Conservation (phyloP, 352 stramenopile species). For the Globisporangium spinosum region DNA sequence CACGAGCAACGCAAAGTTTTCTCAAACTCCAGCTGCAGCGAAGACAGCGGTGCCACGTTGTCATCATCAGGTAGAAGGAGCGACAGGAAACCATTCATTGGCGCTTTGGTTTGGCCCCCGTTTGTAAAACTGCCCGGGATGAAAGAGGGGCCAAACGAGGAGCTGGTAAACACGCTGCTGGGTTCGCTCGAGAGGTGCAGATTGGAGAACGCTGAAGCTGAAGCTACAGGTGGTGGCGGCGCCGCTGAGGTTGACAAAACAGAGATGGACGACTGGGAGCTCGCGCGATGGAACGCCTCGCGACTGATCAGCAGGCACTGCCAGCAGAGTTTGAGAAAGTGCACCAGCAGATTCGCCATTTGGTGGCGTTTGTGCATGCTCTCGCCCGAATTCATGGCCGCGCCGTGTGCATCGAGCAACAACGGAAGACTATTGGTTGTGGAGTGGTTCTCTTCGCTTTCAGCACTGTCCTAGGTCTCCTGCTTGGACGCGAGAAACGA, state of each 20-base stretch:
- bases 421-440: neutral
- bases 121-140: neutral
- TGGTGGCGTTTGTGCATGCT: conserved; percentile 37
- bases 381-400: conserved; percentile 28
- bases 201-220: neutral
- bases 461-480: neutral
- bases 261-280: conserved; percentile 8
- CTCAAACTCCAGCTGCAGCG: conserved; percentile 70
- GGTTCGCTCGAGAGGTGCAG: neutral
- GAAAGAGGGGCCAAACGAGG: neutral
- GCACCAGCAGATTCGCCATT: conserved; percentile 50
- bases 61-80: neutral
- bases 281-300: conserved; percentile 42
- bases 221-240: neutral
- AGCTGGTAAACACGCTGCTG: conserved; percentile 3
- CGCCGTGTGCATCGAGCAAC: conserved; percentile 34
- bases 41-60: conserved; percentile 26
- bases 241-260: neutral
- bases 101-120: neutral
- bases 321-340: conserved; percentile 58
- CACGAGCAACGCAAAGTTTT: conserved; percentile 53
- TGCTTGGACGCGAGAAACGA: conserved; percentile 38
- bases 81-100: neutral
- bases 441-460: neutral
- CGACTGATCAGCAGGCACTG: conserved; percentile 57